phyloP scores from a whole-genome alignment of 495 filamentous ascomycete genomes.

The Neurospora sp. region DNA sequence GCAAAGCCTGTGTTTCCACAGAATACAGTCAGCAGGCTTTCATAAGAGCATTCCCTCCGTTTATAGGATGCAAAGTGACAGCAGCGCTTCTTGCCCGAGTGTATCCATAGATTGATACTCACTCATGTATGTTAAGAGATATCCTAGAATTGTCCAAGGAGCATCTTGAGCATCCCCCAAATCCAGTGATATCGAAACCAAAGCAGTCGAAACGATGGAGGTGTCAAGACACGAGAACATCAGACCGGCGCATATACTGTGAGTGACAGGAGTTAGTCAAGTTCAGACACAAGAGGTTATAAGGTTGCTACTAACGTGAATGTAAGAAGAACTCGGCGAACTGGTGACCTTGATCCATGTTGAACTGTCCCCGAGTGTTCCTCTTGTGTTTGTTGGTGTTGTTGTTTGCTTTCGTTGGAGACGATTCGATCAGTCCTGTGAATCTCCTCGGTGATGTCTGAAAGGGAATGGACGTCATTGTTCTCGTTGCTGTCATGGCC shows the following conservation, averaged over 20 bases:
- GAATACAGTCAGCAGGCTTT: background rate
- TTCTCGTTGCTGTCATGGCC: background rate
- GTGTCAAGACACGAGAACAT: constrained; percentile 52
- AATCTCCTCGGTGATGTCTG: background rate
- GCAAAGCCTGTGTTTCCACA: constrained; percentile 34
- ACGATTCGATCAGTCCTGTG: background rate
- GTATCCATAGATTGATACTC: constrained; percentile 1
- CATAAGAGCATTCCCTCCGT: background rate
- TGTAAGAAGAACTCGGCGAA: constrained; percentile 10
- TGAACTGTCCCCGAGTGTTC: background rate
- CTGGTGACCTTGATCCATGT: background rate
- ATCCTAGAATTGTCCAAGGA: constrained; percentile 50
- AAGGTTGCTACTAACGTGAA: constrained; percentile 8
- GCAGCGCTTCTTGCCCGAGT: background rate
- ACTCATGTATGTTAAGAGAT: constrained; percentile 53
- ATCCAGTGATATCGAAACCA: constrained; percentile 48
- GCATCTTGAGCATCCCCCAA: constrained; percentile 42
- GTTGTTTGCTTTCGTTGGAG: background rate
- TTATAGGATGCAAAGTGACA: background rate
- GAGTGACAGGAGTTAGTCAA: background rate
- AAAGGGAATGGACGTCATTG: background rate
- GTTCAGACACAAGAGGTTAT: background rate
- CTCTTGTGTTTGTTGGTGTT: background rate
- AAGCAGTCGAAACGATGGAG: constrained; percentile 54
- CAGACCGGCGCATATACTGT: constrained; percentile 44